phyloP scores from a whole-genome alignment of 1,284 basidiomycete species.

The Trichosporon ovoides region DNA sequence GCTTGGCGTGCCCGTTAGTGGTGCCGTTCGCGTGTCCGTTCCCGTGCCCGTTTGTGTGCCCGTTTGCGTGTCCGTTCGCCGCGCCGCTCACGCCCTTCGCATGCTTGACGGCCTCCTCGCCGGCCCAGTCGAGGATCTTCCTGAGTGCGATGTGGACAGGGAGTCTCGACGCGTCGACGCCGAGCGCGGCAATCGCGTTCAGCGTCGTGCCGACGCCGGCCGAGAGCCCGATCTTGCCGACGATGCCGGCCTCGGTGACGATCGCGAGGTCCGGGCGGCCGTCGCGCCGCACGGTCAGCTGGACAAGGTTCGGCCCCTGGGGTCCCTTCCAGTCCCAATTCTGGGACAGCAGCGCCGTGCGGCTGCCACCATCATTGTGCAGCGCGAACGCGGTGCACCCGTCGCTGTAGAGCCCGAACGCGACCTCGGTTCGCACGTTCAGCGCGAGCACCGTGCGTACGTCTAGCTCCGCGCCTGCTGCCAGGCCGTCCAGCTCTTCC shows the following conservation, averaged over 20 bases:
- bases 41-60: neutral
- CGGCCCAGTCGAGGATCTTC: slow-evolving; percentile 16
- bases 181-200: slow-evolving; percentile 20
- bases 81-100: neutral
- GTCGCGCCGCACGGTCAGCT: slow-evolving; percentile 7
- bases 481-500: slow-evolving; percentile 19
- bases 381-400: slow-evolving; percentile 16
- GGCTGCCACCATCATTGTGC: neutral
- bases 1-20: neutral
- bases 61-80: neutral
- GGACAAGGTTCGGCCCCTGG: slow-evolving; percentile 15
- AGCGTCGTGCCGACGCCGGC: slow-evolving; percentile 17
- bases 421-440: slow-evolving; percentile 23
- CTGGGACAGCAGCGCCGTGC: slow-evolving; percentile 14
- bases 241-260: slow-evolving; percentile 22
- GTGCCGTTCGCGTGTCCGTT: neutral
- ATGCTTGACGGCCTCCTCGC: slow-evolving; percentile 8
- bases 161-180: slow-evolving; percentile 11
- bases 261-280: slow-evolving; percentile 7
- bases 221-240: slow-evolving; percentile 22
- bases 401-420: slow-evolving; percentile 17
- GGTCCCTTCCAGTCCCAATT: slow-evolving; percentile 22
- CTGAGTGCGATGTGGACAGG: slow-evolving; percentile 20
- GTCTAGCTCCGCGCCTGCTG: slow-evolving; percentile 10
- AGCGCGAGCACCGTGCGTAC: slow-evolving; percentile 14